Evolutionary conservation across 164 flowering plant genomes (phyloP), one percentile per base, ranked within the genome.

Genomic region (Vitis rotundifolia): DNA sequence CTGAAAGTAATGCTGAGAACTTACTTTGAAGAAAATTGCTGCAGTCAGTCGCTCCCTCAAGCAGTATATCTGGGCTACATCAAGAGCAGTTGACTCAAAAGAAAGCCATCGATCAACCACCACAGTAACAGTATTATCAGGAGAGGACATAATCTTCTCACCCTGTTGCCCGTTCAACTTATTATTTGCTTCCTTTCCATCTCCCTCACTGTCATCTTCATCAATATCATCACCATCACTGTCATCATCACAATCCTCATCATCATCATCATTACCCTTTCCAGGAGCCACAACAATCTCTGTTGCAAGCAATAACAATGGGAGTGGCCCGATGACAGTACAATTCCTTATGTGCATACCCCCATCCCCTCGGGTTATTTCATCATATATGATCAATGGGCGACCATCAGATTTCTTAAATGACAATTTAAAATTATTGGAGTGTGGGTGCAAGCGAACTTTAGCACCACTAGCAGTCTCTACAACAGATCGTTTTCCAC

Each of bases 31-130:
- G 71, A 89, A 74, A 63, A 84, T 86, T 68, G 98, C 97, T 3
- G 91, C 91, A 58, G 83, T 69, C 52, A 93, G 76, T 61, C 95
- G 80, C 83, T 92, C 94, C 74, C 98, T 83, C 81, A 96, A 84
- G 81, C 95, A 91, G 82, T 93, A 93, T 19, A 93, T 79, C 59
- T 89, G 97, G 74, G 99, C 98, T 71, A 83, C 84, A 72, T 91
- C 94, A 76, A 96, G 85, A 49, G 99, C 97, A 5, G 90, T 87
- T 60, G 87, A 81, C 80, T 82, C 75, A 22, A 88, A 93, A 15
- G 78, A 71, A 56, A 92, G 89, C 98, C 99, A 93, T 9, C 93
- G 81, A 80, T 96, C 99, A 68, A 88, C 77, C 37, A 92, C 75
- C 28, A 92, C 89, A 1, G 74, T 80, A 49, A 96, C 97, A 22